Conservation (phyloP, 257 asterid species). For the Avicennia marina region DNA sequence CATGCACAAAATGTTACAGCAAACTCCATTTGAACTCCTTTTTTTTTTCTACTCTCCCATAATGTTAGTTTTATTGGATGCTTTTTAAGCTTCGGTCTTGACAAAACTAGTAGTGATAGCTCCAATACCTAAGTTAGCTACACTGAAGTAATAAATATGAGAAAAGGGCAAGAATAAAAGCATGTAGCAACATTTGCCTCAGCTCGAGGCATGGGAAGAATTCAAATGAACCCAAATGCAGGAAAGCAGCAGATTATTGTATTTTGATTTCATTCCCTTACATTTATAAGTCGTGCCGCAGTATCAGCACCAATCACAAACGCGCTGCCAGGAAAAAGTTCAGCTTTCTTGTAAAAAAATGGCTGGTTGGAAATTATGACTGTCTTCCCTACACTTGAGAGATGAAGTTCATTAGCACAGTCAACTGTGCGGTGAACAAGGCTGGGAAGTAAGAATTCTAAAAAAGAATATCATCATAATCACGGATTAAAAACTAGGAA, state of each 20-base stretch:
- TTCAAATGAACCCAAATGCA: background rate
- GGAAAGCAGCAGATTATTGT: background rate
- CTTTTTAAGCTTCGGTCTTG: no score
- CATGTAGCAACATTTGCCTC: background rate
- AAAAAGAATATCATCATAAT: background rate
- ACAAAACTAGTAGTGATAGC: no score
- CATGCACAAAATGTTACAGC: no score
- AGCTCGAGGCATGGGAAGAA: background rate
- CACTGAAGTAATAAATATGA: background rate
- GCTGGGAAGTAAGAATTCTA: background rate
- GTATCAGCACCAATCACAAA: slow-evolving; percentile 92
- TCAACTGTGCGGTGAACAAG: slow-evolving; percentile 3
- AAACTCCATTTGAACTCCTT: background rate
- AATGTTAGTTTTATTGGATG: slow-evolving; percentile 1
- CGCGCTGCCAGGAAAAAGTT: slow-evolving; percentile 91
- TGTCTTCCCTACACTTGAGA: slow-evolving; percentile 65
- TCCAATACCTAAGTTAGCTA: background rate
- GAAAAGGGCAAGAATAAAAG: background rate
- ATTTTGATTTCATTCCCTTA: slow-evolving; percentile 33
- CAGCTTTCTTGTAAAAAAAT: slow-evolving; percentile 88
- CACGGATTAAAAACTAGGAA: background rate
- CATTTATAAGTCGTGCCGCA: slow-evolving; percentile 77
- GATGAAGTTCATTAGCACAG: slow-evolving; percentile 6
- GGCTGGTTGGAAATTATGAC: slow-evolving; percentile 94
- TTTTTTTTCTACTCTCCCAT: slow-evolving; percentile 1